Evolutionary conservation across 2,329 filamentous ascomycete genomes (phyloP).

Genomic region (Aureobasidium zeae): DNA sequence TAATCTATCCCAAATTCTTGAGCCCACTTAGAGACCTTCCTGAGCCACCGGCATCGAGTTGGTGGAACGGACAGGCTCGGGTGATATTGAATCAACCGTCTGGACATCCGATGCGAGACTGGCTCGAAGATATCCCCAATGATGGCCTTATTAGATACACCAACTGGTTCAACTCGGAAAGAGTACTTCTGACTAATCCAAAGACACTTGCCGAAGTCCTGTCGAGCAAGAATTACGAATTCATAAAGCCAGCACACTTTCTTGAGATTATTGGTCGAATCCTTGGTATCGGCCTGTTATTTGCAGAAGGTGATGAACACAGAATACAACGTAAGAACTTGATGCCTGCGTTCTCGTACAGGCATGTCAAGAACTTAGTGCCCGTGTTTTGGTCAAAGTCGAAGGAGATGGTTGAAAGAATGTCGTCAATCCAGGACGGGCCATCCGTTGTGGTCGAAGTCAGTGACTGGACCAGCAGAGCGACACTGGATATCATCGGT

Average conservation of each 20-base stretch:
- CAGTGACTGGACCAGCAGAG: constrained; percentile 39
- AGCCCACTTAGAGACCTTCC: constrained; percentile 52
- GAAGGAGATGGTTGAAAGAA: constrained; percentile 31
- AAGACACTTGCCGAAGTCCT: constrained; percentile 42
- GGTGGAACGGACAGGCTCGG: constrained; percentile 36
- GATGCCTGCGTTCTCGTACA: constrained; percentile 42
- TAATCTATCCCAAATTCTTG: constrained; percentile 51
- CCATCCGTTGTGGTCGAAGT: constrained; percentile 34
- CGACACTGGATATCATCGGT: constrained; percentile 51
- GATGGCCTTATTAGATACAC: constrained; percentile 47
- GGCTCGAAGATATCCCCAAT: constrained; percentile 46
- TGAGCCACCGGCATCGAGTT: constrained; percentile 34
- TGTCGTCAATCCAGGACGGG: constrained; percentile 22
- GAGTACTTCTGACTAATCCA: constrained; percentile 38
- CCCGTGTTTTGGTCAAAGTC: constrained; percentile 42
- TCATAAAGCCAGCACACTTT: constrained; percentile 39
- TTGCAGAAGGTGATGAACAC: constrained; percentile 88
- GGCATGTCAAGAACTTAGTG: constrained; percentile 43
- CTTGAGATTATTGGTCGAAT: constrained; percentile 50
- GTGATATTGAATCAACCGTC: constrained; percentile 34
- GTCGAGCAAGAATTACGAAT: constrained; percentile 43
- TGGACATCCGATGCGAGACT: constrained; percentile 39
- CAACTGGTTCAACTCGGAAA: constrained; percentile 38
- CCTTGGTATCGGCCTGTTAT: constrained; percentile 61
- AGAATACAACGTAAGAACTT: constrained; percentile 49